phyloP scores from a whole-genome alignment of 2,329 filamentous ascomycete species.

The Colletotrichum sojae region DNA sequence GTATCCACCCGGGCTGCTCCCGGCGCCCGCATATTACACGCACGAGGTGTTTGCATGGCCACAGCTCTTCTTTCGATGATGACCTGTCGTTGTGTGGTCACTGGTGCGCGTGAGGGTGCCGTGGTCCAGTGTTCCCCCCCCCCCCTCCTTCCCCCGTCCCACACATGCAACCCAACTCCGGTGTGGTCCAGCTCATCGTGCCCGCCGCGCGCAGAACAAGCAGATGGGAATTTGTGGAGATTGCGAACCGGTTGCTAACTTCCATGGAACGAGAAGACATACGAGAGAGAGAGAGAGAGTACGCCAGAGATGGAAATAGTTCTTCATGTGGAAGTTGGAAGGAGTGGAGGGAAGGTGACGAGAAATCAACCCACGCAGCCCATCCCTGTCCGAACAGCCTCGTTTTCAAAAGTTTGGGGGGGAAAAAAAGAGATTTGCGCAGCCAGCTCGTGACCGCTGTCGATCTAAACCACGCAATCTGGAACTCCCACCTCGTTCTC shows the following conservation, averaged over 20 bases:
- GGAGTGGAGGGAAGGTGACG: too few relatives aligned
- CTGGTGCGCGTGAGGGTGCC: not conserved
- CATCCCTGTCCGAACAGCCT: not conserved
- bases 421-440: not conserved
- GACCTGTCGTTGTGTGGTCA: not conserved
- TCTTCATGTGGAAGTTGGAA: too few relatives aligned
- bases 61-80: not conserved
- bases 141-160: not conserved
- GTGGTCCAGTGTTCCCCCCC: not conserved
- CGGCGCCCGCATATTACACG: constrained; percentile 27
- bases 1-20: constrained; percentile 27
- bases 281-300: too few relatives aligned
- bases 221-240: too few relatives aligned
- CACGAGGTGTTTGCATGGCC: constrained; percentile 18
- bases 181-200: constrained; percentile 2
- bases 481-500: not conserved
- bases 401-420: not conserved
- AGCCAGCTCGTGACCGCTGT: not conserved
- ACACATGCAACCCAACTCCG: constrained; percentile 2
- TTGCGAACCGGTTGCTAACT: too few relatives aligned
- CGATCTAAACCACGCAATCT: not conserved
- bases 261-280: too few relatives aligned
- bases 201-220: too few relatives aligned
- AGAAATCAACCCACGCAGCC: too few relatives aligned
- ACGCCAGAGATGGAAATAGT: too few relatives aligned